Base-by-base conservation (phyloP, 1,284 basidiomycete species). In the Anthracocystis walkeri region DNA sequence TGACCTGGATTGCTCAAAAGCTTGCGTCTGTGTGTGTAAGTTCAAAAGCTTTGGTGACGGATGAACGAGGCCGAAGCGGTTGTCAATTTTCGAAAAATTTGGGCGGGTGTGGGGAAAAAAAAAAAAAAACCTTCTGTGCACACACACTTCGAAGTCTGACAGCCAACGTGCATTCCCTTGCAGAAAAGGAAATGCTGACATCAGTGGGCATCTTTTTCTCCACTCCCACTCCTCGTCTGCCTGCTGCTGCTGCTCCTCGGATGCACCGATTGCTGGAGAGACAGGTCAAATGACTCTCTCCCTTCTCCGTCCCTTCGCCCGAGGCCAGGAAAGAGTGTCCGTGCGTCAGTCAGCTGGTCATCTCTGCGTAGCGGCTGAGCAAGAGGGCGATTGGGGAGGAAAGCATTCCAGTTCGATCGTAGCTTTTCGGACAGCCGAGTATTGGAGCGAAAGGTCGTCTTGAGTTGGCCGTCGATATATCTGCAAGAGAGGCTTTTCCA, bases 101-200 rank as follows among this genome's bases (percentile, higher is more conserved):
- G 29, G 4, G 29, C 29, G 31, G 31, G n/a, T 33, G 31, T 33
- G 31, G 31, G 31, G n/a, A n/a, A n/a, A n/a, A n/a, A n/a, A 33
- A 33, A 16, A 14, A 38, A 38, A 38, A 38, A 48, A 48, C 4
- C 18, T 27, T 31, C 16, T n/a, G 51, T 18, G 51, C 18, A 29
- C 21, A 38, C 10, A 14, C 35, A 16, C 10, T 53, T 20, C 50
- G 51, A 40, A 31, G 53, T 55, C 53, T 57, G 55, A 57, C 55
- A 57, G 55, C 44, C 55, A 57, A 57, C 55, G 55, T 56, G 54
- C 54, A 56, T 56, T 27, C 29, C 25, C 11, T 20, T 56, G 41
- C 21, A 45, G 23, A 1, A 27, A 23, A 23, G 29, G 8, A 7
- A 12, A 7, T 38, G 54, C 55, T 57, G 55, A 57, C 55, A 57